Evolutionary conservation across 208 protist species (phyloP).

Genomic region (Crithidia fasciculata): DNA sequence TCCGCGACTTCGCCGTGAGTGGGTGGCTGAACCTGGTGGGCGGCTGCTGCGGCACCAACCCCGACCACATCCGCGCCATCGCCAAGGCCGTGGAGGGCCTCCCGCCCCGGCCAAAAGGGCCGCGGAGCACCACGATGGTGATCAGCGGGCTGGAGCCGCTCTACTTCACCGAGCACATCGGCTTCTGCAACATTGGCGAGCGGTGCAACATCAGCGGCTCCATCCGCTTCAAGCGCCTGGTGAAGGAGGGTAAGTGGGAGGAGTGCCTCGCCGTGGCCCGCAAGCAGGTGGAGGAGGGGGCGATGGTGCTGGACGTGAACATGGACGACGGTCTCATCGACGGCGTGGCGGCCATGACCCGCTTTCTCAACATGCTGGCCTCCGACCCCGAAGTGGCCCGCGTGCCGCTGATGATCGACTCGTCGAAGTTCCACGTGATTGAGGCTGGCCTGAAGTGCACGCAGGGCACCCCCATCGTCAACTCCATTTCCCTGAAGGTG

Average conservation of each 20-base stretch:
- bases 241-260: conserved; percentile 92
- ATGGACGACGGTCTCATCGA: conserved; percentile 98
- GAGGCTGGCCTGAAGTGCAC: conserved; percentile 92
- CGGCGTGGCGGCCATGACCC: conserved; percentile 86
- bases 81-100: conserved; percentile 40
- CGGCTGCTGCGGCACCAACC: conserved; percentile 78
- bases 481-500: conserved; percentile 96
- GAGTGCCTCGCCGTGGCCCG: conserved; percentile 64
- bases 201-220: conserved; percentile 97
- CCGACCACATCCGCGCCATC: conserved; percentile 76
- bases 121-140: conserved; percentile 40
- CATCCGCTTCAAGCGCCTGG: conserved; percentile 93
- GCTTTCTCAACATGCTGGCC: conserved; percentile 93
- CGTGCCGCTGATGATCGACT: conserved; percentile 97
- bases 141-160: conserved; percentile 92
- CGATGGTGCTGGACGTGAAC: conserved; percentile 97
- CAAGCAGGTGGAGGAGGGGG: conserved; percentile 94
- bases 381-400: conserved; percentile 94
- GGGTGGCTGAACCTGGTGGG: conserved; percentile 77
- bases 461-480: conserved; percentile 98
- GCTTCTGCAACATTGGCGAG: conserved; percentile 97
- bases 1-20: conserved; percentile 53
- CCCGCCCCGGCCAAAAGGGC: conserved; percentile 39
- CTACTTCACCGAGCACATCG: conserved; percentile 71
- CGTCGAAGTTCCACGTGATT: conserved; percentile 95